Base-by-base conservation (phyloP, 305 asterid species). In the Rubia occidens region DNA sequence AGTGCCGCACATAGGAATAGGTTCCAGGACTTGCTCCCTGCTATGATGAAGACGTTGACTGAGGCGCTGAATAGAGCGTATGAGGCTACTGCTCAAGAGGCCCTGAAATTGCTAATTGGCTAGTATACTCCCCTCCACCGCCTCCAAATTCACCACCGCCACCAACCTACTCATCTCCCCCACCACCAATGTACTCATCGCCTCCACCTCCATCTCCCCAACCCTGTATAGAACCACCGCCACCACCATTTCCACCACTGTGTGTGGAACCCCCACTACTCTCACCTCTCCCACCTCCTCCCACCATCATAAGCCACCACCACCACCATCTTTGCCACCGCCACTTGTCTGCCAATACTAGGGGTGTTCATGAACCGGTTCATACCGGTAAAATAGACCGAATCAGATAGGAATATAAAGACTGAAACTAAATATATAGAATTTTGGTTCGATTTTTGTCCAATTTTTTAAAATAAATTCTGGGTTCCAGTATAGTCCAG, bases 201-300 rank as follows among this genome's bases (percentile, higher is more conserved):
- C 51, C 49, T 2, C 67, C 67, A 8, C 67, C 67, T 0, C 67
- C 67, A 17, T 39, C 67, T 1, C 81, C 87, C 0, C 96, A 87
- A 2, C 93, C 96, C 39, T 86, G 93, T 79, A 72, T 85, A 74
- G 89, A 86, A 68, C 89, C 89, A 20, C 89, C 89, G 0, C 89
- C 94, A 11, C 85, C 83, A n/a, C 78, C 86, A 0, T 84, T 85
- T 2, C 78, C 84, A 9, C 83, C 82, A 26, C 82, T 79, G 39
- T 77, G 86, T 47, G 80, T 70, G 72, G 86, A 82, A 47, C 60
- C 69, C 64, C 67, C 82, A 1, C 83, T 86, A 11, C 73, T 77
- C 6, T 80, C 86, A 15, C 85, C 86, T 1, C 82, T 85, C 0
- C 75, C 82, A 0, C 82, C 78, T 0, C 82, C n/a, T 72, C 80